Conservation (phyloP, 148 eudicot species). For the Camellia lanceoleosa region DNA sequence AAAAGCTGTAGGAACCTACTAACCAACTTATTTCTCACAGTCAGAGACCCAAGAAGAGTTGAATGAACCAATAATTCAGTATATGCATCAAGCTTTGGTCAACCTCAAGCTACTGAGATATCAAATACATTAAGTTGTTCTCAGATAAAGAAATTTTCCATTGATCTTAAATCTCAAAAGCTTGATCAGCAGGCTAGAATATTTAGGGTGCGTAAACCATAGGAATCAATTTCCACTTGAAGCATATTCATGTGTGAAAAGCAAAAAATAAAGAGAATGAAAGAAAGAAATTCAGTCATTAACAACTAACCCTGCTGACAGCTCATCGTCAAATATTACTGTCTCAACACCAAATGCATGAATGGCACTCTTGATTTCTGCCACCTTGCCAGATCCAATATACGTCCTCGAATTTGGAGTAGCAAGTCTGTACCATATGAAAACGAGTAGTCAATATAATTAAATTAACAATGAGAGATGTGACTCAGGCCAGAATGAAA, state of each 20-base stretch:
- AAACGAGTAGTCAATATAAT: conserved; percentile 9
- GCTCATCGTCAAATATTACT: conserved; percentile 95
- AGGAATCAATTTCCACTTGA: conserved; percentile 1
- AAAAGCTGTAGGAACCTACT: neutral
- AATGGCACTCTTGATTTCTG: conserved; percentile 84
- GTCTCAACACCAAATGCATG: conserved; percentile 86
- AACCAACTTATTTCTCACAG: neutral
- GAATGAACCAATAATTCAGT: neutral
- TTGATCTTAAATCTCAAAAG: conserved; percentile 1
- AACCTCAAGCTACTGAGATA: neutral
- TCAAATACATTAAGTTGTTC: neutral
- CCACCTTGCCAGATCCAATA: conserved; percentile 93
- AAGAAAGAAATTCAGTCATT: neutral
- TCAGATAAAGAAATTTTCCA: neutral
- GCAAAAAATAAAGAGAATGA: conserved; percentile 1
- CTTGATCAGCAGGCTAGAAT: neutral
- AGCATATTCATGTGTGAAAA: neutral
- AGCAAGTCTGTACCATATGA: conserved; percentile 55
- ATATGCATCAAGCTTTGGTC: neutral
- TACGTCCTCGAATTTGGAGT: conserved; percentile 77
- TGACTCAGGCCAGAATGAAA: neutral
- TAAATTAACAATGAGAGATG: conserved; percentile 8
- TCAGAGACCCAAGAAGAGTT: neutral
- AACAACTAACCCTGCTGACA: conserved; percentile 80
- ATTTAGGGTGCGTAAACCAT: neutral